These are phyloP conservation scores for Paratrimastix pyriformis DNA, from an alignment of 78 protist genomes.

Conservation along the genomic window DNA sequence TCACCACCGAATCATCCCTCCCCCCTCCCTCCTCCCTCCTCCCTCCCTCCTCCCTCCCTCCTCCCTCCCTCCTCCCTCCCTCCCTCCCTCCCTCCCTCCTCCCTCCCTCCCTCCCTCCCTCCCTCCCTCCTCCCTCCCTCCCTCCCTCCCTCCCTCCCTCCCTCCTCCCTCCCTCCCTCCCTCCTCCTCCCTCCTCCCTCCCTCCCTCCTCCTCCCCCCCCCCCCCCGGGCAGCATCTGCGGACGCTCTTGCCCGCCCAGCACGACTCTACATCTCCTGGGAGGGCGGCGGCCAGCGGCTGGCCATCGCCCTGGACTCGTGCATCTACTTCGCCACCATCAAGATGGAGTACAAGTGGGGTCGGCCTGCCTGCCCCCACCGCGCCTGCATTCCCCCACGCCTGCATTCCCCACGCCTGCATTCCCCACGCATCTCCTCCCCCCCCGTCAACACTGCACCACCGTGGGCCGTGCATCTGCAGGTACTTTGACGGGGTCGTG, in stretches of 20 bases:
- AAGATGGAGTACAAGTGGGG: conserved; percentile 24
- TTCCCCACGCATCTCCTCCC: not conserved
- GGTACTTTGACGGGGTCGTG: conserved; percentile 48
- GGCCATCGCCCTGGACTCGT: conserved; percentile 63
- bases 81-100: not conserved
- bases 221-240: conserved; percentile 42
- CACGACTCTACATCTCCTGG: conserved; percentile 41
- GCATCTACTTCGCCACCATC: conserved; percentile 68
- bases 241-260: conserved; percentile 15
- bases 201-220: conserved; percentile 11
- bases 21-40: not conserved
- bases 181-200: not conserved
- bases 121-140: not conserved
- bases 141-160: not conserved
- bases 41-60: not conserved
- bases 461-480: conserved; percentile 50
- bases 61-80: not conserved
- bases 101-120: not conserved
- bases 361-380: not conserved
- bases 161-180: not conserved
- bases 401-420: not conserved
- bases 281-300: conserved; percentile 52
- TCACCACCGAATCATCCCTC: not conserved
- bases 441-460: not conserved
- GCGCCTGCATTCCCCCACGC: not conserved